phyloP scores from a whole-genome alignment of 805 yeast species.

The Teunomyces aglyptinius region DNA sequence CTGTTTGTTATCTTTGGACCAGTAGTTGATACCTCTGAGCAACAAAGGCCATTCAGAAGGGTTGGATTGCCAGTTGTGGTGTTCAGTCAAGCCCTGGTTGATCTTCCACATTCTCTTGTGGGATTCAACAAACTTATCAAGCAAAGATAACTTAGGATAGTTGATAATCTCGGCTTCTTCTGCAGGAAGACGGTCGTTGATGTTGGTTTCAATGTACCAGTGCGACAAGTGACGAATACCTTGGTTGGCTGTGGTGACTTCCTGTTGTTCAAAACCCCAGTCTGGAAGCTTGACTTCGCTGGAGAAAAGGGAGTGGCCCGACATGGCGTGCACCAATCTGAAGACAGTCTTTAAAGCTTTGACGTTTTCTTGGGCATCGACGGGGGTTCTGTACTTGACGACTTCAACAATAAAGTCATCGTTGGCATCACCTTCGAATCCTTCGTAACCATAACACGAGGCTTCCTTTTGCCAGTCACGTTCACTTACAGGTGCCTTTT shows the following conservation, averaged over 20 bases:
- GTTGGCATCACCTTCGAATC: conserved; percentile 78
- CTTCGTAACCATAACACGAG: conserved; percentile 72
- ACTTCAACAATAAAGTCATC: conserved; percentile 80
- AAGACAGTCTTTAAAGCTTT: conserved; percentile 69
- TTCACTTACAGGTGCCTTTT: conserved; percentile 73
- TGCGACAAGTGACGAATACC: conserved; percentile 59
- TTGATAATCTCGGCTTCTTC: conserved; percentile 28
- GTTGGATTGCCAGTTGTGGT: conserved; percentile 68
- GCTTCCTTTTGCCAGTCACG: conserved; percentile 85
- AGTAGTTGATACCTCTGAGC: conserved; percentile 76
- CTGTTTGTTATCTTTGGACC: conserved; percentile 61
- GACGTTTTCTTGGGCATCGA: conserved; percentile 53
- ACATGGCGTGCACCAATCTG: conserved; percentile 75
- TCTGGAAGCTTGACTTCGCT: conserved; percentile 71
- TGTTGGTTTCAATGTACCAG: conserved; percentile 76
- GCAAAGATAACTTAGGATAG: conserved; percentile 54
- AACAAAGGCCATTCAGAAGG: conserved; percentile 77
- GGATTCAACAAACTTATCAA: conserved; percentile 60
- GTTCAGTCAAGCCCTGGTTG: conserved; percentile 64
- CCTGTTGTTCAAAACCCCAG: conserved; percentile 85
- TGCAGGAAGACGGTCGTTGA: conserved; percentile 45
- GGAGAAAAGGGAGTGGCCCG: conserved; percentile 76
- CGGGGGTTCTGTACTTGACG: conserved; percentile 51
- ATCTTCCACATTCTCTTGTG: conserved; percentile 77
- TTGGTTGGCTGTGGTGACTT: conserved; percentile 74